Evolutionary conservation across 306 rosid species (phyloP).

Genomic region (Sicyos edulis): DNA sequence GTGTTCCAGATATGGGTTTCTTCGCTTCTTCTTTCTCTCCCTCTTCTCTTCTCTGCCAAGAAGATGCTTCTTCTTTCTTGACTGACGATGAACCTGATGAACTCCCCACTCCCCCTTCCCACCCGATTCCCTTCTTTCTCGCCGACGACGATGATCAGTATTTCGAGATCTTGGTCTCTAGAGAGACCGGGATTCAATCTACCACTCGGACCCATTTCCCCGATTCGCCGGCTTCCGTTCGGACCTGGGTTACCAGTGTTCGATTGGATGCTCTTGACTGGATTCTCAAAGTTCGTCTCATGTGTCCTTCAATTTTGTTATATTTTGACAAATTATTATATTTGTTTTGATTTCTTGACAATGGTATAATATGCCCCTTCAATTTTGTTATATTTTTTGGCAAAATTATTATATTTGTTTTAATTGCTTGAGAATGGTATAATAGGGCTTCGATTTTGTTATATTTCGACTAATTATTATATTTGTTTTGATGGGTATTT

Average conservation of each 20-base stretch:
- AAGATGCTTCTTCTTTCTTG: conserved; percentile 37
- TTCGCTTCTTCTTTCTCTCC: conserved; percentile 23
- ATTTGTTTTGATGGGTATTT: too few relatives aligned
- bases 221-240: conserved; percentile 25
- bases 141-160: conserved; percentile 57
- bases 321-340: too few relatives aligned
- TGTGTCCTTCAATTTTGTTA: too few relatives aligned
- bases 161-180: conserved; percentile 43
- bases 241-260: conserved; percentile 40
- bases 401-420: too few relatives aligned
- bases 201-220: conserved; percentile 9
- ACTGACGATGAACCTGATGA: conserved; percentile 26
- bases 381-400: too few relatives aligned
- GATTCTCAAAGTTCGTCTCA: conserved; percentile 74
- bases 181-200: conserved; percentile 49
- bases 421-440: too few relatives aligned
- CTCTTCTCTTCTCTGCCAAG: conserved; percentile 58
- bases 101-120: conserved; percentile 16
- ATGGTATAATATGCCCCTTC: too few relatives aligned
- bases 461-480: too few relatives aligned
- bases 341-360: too few relatives aligned
- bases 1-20: conserved; percentile 39
- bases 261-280: conserved; percentile 66
- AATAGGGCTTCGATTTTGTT: too few relatives aligned
- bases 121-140: conserved; percentile 26